Evolutionary conservation across 192 early-diverging fungal genomes (phyloP).

Genomic region (Entophlyctis helioformis): DNA sequence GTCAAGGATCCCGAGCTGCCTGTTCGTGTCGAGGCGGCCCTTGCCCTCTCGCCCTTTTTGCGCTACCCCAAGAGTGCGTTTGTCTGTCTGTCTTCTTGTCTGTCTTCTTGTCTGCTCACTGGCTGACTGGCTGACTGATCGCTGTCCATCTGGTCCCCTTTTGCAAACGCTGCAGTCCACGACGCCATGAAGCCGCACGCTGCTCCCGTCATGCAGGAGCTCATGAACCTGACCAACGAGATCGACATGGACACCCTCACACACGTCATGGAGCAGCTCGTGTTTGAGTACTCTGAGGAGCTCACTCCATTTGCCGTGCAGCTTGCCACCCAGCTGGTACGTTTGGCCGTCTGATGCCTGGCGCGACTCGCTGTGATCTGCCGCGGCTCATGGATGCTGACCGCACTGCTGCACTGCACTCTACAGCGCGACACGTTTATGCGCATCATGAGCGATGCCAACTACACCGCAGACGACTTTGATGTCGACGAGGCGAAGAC

Average conservation of each 20-base stretch:
- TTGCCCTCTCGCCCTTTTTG: conserved; percentile 71
- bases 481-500: conserved; percentile 56
- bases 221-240: conserved; percentile 79
- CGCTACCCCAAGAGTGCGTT: conserved; percentile 47
- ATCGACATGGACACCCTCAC: conserved; percentile 89
- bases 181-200: conserved; percentile 67
- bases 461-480: conserved; percentile 31
- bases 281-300: conserved; percentile 80
- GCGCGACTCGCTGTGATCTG: too few species aligned
- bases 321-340: conserved; percentile 69
- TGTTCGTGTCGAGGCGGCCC: conserved; percentile 76
- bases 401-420: conserved; percentile 1
- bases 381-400: neutral
- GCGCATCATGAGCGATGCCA: conserved; percentile 66
- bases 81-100: neutral
- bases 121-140: too few species aligned
- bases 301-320: conserved; percentile 87
- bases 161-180: conserved; percentile 24
- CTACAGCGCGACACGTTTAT: conserved; percentile 66
- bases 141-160: neutral
- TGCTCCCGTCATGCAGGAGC: conserved; percentile 76
- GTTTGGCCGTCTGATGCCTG: too few species aligned
- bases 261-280: conserved; percentile 79
- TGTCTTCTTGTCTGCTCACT: neutral
- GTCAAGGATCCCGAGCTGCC: conserved; percentile 74